phyloP scores from a whole-genome alignment of 768 basidiomycete genomes.

The Lactarius psammicola region DNA sequence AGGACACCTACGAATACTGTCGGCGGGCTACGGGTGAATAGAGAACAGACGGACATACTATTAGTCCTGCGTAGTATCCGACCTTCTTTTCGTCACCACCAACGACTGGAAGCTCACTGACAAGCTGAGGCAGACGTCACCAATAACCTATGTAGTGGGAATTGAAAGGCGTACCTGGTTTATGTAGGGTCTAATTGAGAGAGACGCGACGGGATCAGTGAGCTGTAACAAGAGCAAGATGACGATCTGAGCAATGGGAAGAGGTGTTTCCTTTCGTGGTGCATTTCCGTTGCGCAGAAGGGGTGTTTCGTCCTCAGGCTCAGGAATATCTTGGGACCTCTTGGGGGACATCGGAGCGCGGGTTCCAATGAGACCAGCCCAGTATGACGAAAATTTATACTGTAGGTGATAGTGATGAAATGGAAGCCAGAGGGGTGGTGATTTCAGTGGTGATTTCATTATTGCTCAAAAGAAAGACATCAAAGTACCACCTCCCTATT shows the following conservation, averaged over 20 bases:
- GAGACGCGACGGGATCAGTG: slow-evolving; percentile 47
- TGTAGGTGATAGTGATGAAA: too few relatives aligned
- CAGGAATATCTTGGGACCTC: neutral
- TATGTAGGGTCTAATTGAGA: slow-evolving; percentile 51
- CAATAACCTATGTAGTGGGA: neutral
- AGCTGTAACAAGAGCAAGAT: slow-evolving; percentile 45
- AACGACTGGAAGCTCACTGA: slow-evolving; percentile 44
- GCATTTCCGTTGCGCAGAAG: neutral
- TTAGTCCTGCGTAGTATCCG: too few relatives aligned
- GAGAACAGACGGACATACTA: slow-evolving; percentile 37
- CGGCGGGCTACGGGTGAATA: too few relatives aligned
- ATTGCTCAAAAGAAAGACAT: too few relatives aligned
- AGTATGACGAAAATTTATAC: neutral
- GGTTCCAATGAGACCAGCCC: neutral
- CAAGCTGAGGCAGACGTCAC: slow-evolving; percentile 35
- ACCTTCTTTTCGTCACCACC: slow-evolving; percentile 46
- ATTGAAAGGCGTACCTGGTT: slow-evolving; percentile 40
- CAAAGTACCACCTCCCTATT: too few relatives aligned
- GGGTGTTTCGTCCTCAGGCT: slow-evolving; percentile 4
- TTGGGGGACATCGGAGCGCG: slow-evolving; percentile 7
- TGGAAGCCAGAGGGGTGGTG: too few relatives aligned
- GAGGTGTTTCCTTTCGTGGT: slow-evolving; percentile 37
- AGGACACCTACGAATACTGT: slow-evolving; percentile 38
- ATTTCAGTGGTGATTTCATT: too few relatives aligned
- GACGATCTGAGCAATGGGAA: slow-evolving; percentile 49